Conservation (phyloP, 140 eudicot species). For the Anethum foeniculum region DNA sequence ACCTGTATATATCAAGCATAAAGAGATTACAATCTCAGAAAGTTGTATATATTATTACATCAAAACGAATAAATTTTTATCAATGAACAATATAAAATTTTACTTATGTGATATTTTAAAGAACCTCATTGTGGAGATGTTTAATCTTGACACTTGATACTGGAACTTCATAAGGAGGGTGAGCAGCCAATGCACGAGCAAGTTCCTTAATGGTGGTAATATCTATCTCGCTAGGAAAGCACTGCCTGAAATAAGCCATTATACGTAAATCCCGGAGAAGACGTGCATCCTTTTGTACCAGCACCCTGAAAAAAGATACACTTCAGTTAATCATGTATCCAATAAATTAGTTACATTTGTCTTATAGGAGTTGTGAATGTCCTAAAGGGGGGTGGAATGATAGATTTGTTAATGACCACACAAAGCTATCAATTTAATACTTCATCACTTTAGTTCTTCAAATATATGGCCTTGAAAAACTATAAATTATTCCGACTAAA, state of each 20-base stretch:
- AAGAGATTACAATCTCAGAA: background rate
- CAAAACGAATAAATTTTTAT: background rate
- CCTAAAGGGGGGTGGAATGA: background rate
- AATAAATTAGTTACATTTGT: slow-evolving; percentile 1
- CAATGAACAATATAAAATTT: background rate
- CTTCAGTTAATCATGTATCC: background rate
- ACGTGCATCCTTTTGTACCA: slow-evolving; percentile 68
- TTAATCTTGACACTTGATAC: slow-evolving; percentile 58
- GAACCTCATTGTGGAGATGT: slow-evolving; percentile 85
- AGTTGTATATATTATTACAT: background rate
- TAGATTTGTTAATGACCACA: background rate
- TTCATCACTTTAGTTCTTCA: background rate
- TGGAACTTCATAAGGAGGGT: slow-evolving; percentile 80
- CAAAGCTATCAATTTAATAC: background rate
- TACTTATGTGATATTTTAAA: slow-evolving; percentile 5
- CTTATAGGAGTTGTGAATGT: background rate
- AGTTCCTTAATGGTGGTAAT: slow-evolving; percentile 65
- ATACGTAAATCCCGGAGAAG: slow-evolving; percentile 63
- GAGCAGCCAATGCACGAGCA: slow-evolving; percentile 75
- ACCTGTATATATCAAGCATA: slow-evolving; percentile 36
- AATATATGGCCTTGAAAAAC: background rate
- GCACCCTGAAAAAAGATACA: slow-evolving; percentile 36
- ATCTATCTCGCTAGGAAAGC: slow-evolving; percentile 50
- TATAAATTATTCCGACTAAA: background rate
- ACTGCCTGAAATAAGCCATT: slow-evolving; percentile 76